A percentile compares a stretch with the other conserved stretches of the same genome.
These are phyloP conservation scores for Boletales sp. DNA, from an alignment of 768 basidiomycete species.

Conservation along the genomic window DNA sequence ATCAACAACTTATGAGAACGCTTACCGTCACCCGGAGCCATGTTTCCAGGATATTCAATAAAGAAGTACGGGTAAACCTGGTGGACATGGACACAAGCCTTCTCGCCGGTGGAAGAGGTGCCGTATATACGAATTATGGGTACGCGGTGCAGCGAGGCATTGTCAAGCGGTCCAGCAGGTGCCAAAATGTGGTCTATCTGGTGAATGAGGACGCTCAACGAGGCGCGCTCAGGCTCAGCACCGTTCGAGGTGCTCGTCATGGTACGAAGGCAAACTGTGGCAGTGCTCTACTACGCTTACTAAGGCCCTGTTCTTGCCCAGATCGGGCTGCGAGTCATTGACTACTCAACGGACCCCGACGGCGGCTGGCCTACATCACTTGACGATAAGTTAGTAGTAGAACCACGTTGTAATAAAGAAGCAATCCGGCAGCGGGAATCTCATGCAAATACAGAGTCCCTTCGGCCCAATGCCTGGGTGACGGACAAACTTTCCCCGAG, in stretches of 20 bases:
- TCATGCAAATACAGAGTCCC: no score
- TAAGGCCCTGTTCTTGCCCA: no score
- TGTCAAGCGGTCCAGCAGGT: slow-evolving; percentile 62
- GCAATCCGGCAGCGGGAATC: no score
- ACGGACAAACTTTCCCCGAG: no score
- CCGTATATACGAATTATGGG: slow-evolving; percentile 90
- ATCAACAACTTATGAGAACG: not conserved
- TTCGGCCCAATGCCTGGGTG: no score
- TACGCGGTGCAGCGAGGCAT: slow-evolving; percentile 54
- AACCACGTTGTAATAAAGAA: no score
- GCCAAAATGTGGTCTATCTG: slow-evolving; percentile 64
- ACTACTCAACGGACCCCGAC: no score
- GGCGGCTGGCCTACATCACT: no score
- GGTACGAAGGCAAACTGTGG: not conserved
- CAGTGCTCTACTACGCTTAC: no score
- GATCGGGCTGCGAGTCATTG: no score
- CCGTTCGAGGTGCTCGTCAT: not conserved
- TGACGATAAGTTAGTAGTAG: no score
- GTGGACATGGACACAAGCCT: slow-evolving; percentile 86
- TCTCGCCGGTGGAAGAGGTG: slow-evolving; percentile 68
- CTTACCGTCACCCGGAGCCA: slow-evolving; percentile 64
- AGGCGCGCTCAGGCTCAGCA: slow-evolving; percentile 8
- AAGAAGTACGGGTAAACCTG: slow-evolving; percentile 95
- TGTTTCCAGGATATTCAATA: slow-evolving; percentile 70
- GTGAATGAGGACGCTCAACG: slow-evolving; percentile 43